Evolutionary conservation across 352 stramenopile species (phyloP), one percentile per base, ranked within the genome.

Genomic region (Pythium brachiatum): DNA sequence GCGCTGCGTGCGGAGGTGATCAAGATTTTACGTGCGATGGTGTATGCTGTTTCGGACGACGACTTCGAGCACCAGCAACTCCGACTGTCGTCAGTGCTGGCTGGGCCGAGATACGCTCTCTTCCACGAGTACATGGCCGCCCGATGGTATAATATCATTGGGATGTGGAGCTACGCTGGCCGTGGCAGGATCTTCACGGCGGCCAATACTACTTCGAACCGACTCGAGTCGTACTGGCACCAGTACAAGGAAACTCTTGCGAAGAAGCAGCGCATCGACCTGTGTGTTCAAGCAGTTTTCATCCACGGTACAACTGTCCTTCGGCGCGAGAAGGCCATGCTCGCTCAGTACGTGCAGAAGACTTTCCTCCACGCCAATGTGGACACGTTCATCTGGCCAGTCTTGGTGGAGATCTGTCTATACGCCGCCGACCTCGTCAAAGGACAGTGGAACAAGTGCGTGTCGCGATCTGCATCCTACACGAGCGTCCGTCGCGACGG

Each of bases 181-280:
- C 38, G 38, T 29, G 54, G 39, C 0, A 15, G 11, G 7, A 43
- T 61, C 11, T 61, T 61, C 41, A 41, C 39, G 9, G 54, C 54
- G 2, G 44, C 41, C 12, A 61, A 61, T 26, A 44, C 39, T 2
- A 61, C 54, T 7, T 32, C 54, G 3, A 61, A 61, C 27, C 11
- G 26, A 44, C 23, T 61, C 25, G 54, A 61, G 54, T 52, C 39
- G 18, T 43, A 21, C 26, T 61, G 54, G 43, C 43, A 53, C 23
- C 54, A 61, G 41, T 43, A n/a, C 25, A 61, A 53, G 20, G 11
- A 15, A 8, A 32, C 21, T 2, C 13, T 52, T 3, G 36, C 36
- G 9, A 41, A 36, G 6, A 52, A 50, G 15, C 20, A n/a, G 1
- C 20, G 36, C 1, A 50, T 52, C 18, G 53, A 60, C 27, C 18